Conservation (phyloP, 306 rosid genomes). For the Begonia peltatifolia region DNA sequence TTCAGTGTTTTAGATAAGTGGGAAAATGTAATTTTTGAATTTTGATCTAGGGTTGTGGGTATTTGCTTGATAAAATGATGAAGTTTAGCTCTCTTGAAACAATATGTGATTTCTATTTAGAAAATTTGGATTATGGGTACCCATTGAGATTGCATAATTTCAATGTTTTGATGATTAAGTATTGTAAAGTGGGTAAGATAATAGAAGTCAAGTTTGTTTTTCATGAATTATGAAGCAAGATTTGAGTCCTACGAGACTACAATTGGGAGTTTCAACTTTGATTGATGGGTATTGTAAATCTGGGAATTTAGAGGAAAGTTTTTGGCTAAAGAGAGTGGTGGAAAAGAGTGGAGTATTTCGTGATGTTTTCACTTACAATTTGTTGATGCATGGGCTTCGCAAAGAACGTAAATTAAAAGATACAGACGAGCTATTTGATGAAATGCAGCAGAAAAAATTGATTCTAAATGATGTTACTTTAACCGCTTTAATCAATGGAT, state of each 20-base stretch:
- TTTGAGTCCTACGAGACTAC: conserved; percentile 42
- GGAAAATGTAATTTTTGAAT: conserved; percentile 16
- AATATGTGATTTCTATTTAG: conserved; percentile 46
- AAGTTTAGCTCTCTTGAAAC: conserved; percentile 17
- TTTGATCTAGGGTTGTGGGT: conserved; percentile 36
- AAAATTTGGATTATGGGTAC: conserved; percentile 54
- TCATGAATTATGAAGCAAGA: conserved; percentile 46
- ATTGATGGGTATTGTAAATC: too few species aligned
- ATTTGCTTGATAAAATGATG: conserved; percentile 35
- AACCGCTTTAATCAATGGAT: too few species aligned
- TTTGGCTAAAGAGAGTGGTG: conserved; percentile 53
- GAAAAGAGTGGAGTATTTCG: conserved; percentile 33
- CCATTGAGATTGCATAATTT: conserved; percentile 40
- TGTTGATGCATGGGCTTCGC: too few species aligned
- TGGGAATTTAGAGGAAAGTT: conserved; percentile 41
- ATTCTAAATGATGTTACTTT: too few species aligned
- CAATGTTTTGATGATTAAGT: conserved; percentile 65
- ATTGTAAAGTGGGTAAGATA: too few species aligned
- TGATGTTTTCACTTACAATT: too few species aligned
- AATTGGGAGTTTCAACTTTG: conserved; percentile 71
- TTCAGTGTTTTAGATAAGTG: conserved; percentile 41
- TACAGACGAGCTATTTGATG: too few species aligned
- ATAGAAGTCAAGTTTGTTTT: conserved; percentile 40
- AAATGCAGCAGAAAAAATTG: too few species aligned
- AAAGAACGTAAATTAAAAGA: too few species aligned